A percentile compares a stretch with the other conserved stretches of the same genome.
These are phyloP conservation scores for Suhomyces bolitotheri DNA, from an alignment of 1,139 yeast genomes.

Conservation along the genomic window DNA sequence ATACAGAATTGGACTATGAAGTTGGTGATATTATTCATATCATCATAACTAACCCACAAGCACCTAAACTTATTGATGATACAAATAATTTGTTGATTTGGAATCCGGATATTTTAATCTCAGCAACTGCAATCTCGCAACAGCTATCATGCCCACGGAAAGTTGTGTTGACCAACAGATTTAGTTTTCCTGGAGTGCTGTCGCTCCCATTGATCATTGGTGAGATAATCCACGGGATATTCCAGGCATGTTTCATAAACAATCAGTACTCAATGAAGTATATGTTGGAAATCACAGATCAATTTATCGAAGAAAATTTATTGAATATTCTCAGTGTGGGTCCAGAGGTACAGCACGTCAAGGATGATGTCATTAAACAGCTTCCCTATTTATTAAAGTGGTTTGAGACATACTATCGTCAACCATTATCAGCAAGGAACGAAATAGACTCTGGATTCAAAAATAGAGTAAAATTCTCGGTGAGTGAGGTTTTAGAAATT, in stretches of 20 bases:
- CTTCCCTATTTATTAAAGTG: slow-evolving; percentile 63
- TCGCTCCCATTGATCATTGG: slow-evolving; percentile 72
- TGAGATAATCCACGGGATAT: slow-evolving; percentile 71
- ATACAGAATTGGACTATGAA: slow-evolving; percentile 44
- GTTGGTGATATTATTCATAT: slow-evolving; percentile 61
- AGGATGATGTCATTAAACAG: slow-evolving; percentile 49
- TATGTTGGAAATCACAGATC: slow-evolving; percentile 47
- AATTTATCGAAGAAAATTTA: slow-evolving; percentile 41
- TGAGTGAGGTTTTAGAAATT: slow-evolving; percentile 69
- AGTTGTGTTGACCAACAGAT: slow-evolving; percentile 58
- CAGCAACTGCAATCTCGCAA: slow-evolving; percentile 82
- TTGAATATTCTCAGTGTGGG: slow-evolving; percentile 62
- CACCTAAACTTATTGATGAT: slow-evolving; percentile 52
- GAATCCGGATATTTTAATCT: slow-evolving; percentile 78
- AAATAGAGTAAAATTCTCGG: slow-evolving; percentile 45
- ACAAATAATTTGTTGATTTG: slow-evolving; percentile 64
- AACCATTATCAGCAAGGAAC: slow-evolving; percentile 20
- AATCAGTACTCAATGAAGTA: slow-evolving; percentile 44
- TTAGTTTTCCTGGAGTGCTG: slow-evolving; percentile 56
- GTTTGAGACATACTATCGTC: slow-evolving; percentile 51
- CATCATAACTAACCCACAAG: slow-evolving; percentile 44
- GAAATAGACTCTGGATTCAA: slow-evolving; percentile 43
- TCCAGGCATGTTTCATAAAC: slow-evolving; percentile 63
- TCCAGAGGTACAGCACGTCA: slow-evolving; percentile 48
- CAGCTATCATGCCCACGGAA: slow-evolving; percentile 73